phyloP scores from a whole-genome alignment of 2,329 filamentous ascomycete genomes.

The Magnaporthales sp. region DNA sequence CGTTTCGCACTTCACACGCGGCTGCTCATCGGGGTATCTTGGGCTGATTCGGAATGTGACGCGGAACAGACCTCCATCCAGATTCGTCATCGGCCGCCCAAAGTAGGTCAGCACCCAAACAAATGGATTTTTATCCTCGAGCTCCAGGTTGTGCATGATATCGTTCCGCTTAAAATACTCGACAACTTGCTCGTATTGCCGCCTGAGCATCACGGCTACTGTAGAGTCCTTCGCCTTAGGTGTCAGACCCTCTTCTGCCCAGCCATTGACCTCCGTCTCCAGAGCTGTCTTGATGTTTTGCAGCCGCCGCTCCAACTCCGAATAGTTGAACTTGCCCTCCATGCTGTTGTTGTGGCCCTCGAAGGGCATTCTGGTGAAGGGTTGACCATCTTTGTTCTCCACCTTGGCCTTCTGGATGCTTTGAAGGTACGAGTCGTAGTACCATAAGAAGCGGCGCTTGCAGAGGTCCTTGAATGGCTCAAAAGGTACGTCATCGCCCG shows the following conservation, averaged over 20 bases:
- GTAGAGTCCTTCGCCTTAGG: conserved; percentile 59
- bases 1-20: conserved; percentile 72
- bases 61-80: conserved; percentile 84
- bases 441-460: conserved; percentile 92
- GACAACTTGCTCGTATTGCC: conserved; percentile 76
- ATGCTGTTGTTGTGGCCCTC: conserved; percentile 70
- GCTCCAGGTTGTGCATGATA: conserved; percentile 63
- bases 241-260: conserved; percentile 60
- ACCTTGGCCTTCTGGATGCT: conserved; percentile 57
- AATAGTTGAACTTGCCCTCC: conserved; percentile 80
- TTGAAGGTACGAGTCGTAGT: conserved; percentile 77
- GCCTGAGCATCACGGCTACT: conserved; percentile 71
- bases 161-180: conserved; percentile 65
- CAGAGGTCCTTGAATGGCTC: conserved; percentile 85
- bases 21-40: conserved; percentile 80
- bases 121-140: conserved; percentile 80
- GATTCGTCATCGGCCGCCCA: conserved; percentile 82
- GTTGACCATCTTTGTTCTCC: conserved; percentile 53
- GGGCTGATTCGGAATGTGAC: conserved; percentile 75
- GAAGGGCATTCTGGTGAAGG: conserved; percentile 81
- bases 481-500: conserved; percentile 51
- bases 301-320: conserved; percentile 61
- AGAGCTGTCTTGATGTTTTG: conserved; percentile 59
- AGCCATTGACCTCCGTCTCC: conserved; percentile 60
- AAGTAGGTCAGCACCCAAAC: conserved; percentile 86